phyloP scores from a whole-genome alignment of 768 basidiomycete genomes.

The Naematelia encephala region DNA sequence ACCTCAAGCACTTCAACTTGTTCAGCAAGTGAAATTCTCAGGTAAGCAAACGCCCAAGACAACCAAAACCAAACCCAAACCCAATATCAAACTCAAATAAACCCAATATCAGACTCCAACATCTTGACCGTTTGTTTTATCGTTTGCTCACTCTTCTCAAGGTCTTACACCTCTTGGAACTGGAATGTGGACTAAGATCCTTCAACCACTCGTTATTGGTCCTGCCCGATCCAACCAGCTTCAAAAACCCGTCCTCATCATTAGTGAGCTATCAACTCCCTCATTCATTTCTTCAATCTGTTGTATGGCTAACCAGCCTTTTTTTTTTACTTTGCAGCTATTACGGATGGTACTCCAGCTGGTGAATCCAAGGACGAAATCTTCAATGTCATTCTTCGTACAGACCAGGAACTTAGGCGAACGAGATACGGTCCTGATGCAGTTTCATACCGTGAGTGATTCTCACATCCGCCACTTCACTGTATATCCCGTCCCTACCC shows the following conservation, averaged over 20 bases:
- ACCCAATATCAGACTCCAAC: no score
- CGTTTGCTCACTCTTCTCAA: neutral
- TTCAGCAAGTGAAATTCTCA: conserved; percentile 52
- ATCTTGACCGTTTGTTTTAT: neutral
- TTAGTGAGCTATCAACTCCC: no score
- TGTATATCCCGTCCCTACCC: no score
- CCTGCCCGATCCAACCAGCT: conserved; percentile 46
- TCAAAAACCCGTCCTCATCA: conserved; percentile 53
- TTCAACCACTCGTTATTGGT: conserved; percentile 52
- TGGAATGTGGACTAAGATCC: conserved; percentile 50
- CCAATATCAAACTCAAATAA: no score
- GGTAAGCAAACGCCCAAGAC: no score
- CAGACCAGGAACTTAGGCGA: conserved; percentile 45
- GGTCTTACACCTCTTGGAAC: conserved; percentile 53
- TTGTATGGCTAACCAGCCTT: conserved; percentile 3
- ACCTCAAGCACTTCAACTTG: conserved; percentile 43
- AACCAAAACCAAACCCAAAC: no score
- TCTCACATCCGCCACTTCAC: no score
- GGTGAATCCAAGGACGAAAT: conserved; percentile 46
- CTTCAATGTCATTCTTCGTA: conserved; percentile 45
- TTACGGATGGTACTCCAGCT: conserved; percentile 45
- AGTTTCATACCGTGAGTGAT: conserved; percentile 44
- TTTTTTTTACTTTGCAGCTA: conserved; percentile 13
- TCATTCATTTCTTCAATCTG: neutral
- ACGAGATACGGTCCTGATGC: conserved; percentile 49